Evolutionary conservation across 2,329 filamentous ascomycete species (phyloP), one percentile per base, ranked within the genome.

Genomic region (Colletotrichum viniferum): DNA sequence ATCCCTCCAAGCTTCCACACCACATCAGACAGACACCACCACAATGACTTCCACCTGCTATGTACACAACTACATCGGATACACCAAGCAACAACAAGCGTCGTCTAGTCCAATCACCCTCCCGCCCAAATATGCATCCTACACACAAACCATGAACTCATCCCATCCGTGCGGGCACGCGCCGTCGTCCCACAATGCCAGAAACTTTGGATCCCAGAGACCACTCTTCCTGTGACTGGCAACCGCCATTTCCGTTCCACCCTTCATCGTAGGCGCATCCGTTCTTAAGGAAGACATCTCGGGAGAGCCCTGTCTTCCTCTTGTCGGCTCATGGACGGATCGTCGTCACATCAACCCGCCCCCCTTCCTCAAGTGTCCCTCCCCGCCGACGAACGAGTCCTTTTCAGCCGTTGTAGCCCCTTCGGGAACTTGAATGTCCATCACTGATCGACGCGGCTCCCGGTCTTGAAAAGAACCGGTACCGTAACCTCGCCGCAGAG

Each of bases 381-480:
- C 43, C 12, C n/a, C 43, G 43, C 43, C n/a, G 43, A 52, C 43
- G 43, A 52, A 52, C 43, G 43, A 52, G 43, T 52, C 43, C 43
- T 16, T 16, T 43, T 10, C 38, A 52, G 43, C 43, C 43, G 43
- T 52, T 21, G 43, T 52, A 13, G 26, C 63, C 62, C 43, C 56
- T 30, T 38, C 73, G 73, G 69, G 32, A 68, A 62, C 32, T 73
- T 26, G 12, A 21, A 4, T 48, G 56, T 30, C 62, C 56, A 68
- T 55, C 43, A 48, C 43, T 73, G 69, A 68, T 75, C 73, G 73
- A n/a, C 63, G n/a, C 73, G 69, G 62, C 56, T 64, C 43, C 69
- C 69, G 62, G 69, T 34, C 16, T 75, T 64, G 58, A 32, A 68
- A 71, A 32, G 43, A 16, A 52, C 43, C 43, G 52, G 34, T 24